Conservation (phyloP, 225 moss, liverwort and hornwort genomes). For the Polytrichum formosum region DNA sequence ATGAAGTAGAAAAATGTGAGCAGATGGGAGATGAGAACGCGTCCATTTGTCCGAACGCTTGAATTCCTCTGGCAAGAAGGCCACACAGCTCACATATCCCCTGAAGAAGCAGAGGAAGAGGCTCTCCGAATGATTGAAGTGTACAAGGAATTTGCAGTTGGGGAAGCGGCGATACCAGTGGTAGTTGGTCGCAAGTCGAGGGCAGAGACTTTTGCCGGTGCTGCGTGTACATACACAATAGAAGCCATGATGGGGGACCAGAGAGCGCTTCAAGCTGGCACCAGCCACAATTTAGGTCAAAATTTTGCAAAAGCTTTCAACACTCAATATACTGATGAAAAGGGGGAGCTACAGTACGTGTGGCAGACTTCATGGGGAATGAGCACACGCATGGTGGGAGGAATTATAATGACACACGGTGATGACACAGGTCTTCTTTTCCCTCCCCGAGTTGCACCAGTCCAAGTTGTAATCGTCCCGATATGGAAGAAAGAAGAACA, state of each 20-base stretch:
- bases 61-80: slow-evolving; percentile 99
- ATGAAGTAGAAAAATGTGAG: slow-evolving; percentile 45
- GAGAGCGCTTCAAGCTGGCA: slow-evolving; percentile 88
- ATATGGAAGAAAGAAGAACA: slow-evolving; percentile 85
- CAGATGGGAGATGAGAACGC: slow-evolving; percentile 96
- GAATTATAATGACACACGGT: slow-evolving; percentile 98
- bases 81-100: slow-evolving; percentile 78
- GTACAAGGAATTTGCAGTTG: slow-evolving; percentile 70
- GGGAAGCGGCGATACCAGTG: slow-evolving; percentile 92
- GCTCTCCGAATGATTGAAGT: slow-evolving; percentile 86
- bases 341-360: slow-evolving; percentile 70
- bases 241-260: slow-evolving; percentile 99
- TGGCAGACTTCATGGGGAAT: slow-evolving; percentile 99
- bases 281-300: slow-evolving; percentile 94
- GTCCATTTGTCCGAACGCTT: slow-evolving; percentile 86
- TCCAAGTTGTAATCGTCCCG: slow-evolving; percentile 83
- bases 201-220: slow-evolving; percentile 88
- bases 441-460: slow-evolving; percentile 82
- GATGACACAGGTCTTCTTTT: slow-evolving; percentile 87
- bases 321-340: slow-evolving; percentile 79
- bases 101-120: slow-evolving; percentile 86
- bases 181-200: slow-evolving; percentile 89
- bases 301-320: slow-evolving; percentile 88
- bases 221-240: slow-evolving; percentile 79
- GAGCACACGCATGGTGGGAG: slow-evolving; percentile 99